Percentiles rank a stretch among this genome's conserved stretches.
phyloP scores from a whole-genome alignment of 1,284 basidiomycete species.

The Pisolithus thermaeus region DNA sequence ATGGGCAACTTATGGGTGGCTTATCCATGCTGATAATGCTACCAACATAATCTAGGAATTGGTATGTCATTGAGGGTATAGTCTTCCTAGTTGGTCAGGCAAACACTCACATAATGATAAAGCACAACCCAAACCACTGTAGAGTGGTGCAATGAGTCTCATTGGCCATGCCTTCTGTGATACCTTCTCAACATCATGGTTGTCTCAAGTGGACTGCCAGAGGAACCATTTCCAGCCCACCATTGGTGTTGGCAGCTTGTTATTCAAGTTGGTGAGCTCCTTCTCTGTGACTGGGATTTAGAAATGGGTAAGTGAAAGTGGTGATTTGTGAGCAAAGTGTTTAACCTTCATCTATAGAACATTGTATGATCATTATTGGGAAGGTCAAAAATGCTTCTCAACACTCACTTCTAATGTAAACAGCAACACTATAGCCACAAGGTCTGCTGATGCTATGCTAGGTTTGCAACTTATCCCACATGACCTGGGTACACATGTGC shows the following conservation, averaged over 20 bases:
- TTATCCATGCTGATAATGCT: constrained; percentile 34
- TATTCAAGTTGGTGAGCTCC: constrained; percentile 17
- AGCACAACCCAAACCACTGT: constrained; percentile 68
- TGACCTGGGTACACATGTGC: constrained; percentile 76
- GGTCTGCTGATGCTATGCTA: constrained; percentile 23
- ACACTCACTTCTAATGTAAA: constrained; percentile 54
- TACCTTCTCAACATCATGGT: constrained; percentile 46
- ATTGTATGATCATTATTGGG: constrained; percentile 77
- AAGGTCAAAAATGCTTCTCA: constrained; percentile 82
- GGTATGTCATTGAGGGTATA: constrained; percentile 25
- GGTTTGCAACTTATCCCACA: constrained; percentile 56
- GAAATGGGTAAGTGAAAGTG: constrained; percentile 23
- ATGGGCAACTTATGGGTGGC: too few species aligned
- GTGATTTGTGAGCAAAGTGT: background rate
- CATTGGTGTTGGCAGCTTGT: constrained; percentile 11
- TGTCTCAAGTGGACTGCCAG: constrained; percentile 26
- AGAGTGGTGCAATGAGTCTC: constrained; percentile 70
- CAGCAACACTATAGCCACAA: constrained; percentile 13
- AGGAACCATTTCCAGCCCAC: constrained; percentile 26
- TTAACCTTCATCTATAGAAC: constrained; percentile 39
- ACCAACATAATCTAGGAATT: constrained; percentile 47
- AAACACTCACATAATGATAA: constrained; percentile 52
- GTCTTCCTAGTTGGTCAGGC: background rate
- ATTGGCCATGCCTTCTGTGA: constrained; percentile 35
- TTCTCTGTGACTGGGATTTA: constrained; percentile 26